Conservation (phyloP, 495 filamentous ascomycete genomes). For the Chaetomium fimeti region DNA sequence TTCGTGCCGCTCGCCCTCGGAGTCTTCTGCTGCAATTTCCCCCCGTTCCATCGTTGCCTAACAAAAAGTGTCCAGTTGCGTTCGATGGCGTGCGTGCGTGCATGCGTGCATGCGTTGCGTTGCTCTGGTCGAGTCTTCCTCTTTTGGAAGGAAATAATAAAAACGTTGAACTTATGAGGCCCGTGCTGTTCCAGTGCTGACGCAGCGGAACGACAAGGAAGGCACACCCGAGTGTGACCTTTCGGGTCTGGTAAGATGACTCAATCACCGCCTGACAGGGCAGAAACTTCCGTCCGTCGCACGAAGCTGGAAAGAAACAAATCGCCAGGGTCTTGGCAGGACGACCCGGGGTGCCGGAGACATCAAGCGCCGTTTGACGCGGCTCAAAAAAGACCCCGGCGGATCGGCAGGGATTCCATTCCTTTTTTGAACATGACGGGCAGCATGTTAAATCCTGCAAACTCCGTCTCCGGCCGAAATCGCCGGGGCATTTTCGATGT, state of each 20-base stretch:
- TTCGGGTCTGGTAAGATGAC: conserved; percentile 6
- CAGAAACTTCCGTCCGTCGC: not conserved
- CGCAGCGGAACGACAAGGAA: no score
- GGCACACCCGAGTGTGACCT: no score
- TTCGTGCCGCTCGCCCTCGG: not conserved
- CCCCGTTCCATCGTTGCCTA: not conserved
- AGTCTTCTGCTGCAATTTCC: not conserved
- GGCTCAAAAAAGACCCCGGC: not conserved
- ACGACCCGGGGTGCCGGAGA: not conserved
- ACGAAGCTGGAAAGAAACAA: not conserved
- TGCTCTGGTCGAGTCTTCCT: not conserved
- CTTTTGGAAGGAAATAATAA: not conserved
- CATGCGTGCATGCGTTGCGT: not conserved
- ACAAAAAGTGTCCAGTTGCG: not conserved
- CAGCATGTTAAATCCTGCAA: not conserved
- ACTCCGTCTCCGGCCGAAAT: not conserved
- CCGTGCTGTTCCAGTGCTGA: not conserved
- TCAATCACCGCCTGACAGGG: not conserved
- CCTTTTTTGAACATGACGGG: not conserved
- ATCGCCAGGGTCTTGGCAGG: not conserved
- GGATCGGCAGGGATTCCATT: not conserved
- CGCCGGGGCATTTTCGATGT: not conserved
- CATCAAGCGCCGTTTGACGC: not conserved
- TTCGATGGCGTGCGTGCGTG: not conserved
- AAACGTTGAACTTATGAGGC: not conserved